Percentiles rank a stretch among this genome's conserved stretches.
phyloP scores from a whole-genome alignment of 2,329 filamentous ascomycete species.

The Colletotrichum sp. region DNA sequence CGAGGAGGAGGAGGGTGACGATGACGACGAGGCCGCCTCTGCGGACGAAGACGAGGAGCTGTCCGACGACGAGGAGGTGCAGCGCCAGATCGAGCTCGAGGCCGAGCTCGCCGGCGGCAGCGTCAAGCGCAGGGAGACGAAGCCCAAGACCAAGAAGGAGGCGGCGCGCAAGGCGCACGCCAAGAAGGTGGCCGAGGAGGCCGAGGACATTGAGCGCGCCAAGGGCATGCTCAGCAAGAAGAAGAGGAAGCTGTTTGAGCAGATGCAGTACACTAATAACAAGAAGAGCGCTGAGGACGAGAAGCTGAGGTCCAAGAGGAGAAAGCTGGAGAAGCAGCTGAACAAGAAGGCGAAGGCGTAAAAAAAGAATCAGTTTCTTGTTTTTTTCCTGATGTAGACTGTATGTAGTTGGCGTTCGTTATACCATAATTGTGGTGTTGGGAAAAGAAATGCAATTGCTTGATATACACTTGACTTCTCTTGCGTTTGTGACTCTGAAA shows the following conservation, averaged over 20 bases:
- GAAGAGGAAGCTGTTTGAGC: slow-evolving; percentile 96
- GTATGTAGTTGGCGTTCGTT: slow-evolving; percentile 21
- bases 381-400: slow-evolving; percentile 10
- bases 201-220: slow-evolving; percentile 87
- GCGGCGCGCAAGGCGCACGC: slow-evolving; percentile 73
- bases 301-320: slow-evolving; percentile 85
- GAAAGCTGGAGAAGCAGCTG: slow-evolving; percentile 79
- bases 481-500: background rate
- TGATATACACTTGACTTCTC: background rate
- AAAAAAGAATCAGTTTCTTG: background rate
- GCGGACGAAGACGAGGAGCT: slow-evolving; percentile 40
- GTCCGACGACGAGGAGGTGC: slow-evolving; percentile 66
- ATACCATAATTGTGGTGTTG: slow-evolving; percentile 23
- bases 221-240: slow-evolving; percentile 99
- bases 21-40: slow-evolving; percentile 46
- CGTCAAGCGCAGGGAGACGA: slow-evolving; percentile 54
- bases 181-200: slow-evolving; percentile 75
- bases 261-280: slow-evolving; percentile 95
- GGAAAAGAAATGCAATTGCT: slow-evolving; percentile 14
- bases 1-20: slow-evolving; percentile 51
- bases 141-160: slow-evolving; percentile 68
- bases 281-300: slow-evolving; percentile 91
- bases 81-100: slow-evolving; percentile 89
- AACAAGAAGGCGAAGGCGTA: slow-evolving; percentile 37
- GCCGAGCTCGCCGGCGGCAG: slow-evolving; percentile 82